phyloP scores from a whole-genome alignment of 2,329 filamentous ascomycete species.

The Ceratocystis huliohia region DNA sequence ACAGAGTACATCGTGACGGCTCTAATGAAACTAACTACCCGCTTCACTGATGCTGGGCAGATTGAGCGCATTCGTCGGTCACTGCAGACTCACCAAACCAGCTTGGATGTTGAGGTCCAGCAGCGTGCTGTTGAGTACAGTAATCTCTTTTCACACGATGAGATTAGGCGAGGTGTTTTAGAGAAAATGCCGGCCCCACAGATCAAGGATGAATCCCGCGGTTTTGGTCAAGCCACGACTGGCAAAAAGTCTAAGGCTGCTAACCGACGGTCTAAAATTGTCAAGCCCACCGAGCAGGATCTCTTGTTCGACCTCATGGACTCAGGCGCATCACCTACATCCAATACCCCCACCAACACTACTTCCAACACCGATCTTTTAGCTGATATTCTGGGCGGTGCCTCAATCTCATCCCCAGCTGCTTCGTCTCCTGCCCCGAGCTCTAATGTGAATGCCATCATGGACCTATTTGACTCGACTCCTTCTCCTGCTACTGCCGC shows the following conservation, averaged over 20 bases:
- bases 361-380: conserved; percentile 71
- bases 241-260: conserved; percentile 53
- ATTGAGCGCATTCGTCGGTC: conserved; percentile 73
- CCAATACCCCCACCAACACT: conserved; percentile 33
- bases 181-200: conserved; percentile 98
- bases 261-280: conserved; percentile 62
- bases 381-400: conserved; percentile 78
- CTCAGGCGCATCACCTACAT: conserved; percentile 33
- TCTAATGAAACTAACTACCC: conserved; percentile 85
- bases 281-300: conserved; percentile 81
- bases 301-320: conserved; percentile 87
- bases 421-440: conserved; percentile 38
- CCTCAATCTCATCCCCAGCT: conserved; percentile 34
- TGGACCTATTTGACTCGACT: conserved; percentile 66
- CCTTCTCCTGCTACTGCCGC: conserved; percentile 27
- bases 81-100: conserved; percentile 65
- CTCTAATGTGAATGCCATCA: conserved; percentile 58
- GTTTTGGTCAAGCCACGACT: conserved; percentile 62
- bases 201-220: conserved; percentile 87
- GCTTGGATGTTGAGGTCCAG: conserved; percentile 88
- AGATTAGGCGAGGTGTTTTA: conserved; percentile 75
- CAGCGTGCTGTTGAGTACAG: conserved; percentile 91
- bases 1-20: conserved; percentile 95
- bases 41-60: conserved; percentile 71
- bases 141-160: conserved; percentile 84